Evolutionary conservation across 2,329 filamentous ascomycete genomes (phyloP).

Genomic region (Colletotrichum truncatum): DNA sequence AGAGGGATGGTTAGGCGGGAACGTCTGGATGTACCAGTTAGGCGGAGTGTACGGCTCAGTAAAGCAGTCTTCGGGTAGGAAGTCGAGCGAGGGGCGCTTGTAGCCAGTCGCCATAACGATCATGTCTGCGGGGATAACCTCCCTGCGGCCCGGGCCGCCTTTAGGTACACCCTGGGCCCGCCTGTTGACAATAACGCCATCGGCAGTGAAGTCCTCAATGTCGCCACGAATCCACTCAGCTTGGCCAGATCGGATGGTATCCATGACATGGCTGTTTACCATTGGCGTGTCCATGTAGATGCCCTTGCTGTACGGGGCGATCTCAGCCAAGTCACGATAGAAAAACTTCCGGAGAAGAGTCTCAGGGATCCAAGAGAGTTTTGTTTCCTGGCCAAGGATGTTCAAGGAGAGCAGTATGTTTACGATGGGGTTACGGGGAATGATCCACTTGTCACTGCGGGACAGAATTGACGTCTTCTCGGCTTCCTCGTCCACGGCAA

Average conservation of each 20-base stretch:
- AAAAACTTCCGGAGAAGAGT: conserved; percentile 79
- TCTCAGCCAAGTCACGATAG: conserved; percentile 81
- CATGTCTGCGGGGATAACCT: conserved; percentile 76
- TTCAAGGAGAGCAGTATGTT: conserved; percentile 80
- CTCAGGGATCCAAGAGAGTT: conserved; percentile 82
- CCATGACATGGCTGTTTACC: conserved; percentile 85
- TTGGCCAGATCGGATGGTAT: conserved; percentile 75
- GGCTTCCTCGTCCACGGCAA: conserved; percentile 73
- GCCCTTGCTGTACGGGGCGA: conserved; percentile 75
- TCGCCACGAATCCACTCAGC: conserved; percentile 86
- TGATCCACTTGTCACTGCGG: conserved; percentile 87
- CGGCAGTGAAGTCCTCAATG: conserved; percentile 71
- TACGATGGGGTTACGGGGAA: conserved; percentile 80
- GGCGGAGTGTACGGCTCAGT: conserved; percentile 78
- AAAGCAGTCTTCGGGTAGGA: conserved; percentile 80
- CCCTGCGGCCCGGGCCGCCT: conserved; percentile 75
- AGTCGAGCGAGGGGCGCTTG: conserved; percentile 76
- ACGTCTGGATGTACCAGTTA: conserved; percentile 90
- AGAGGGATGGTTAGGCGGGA: conserved; percentile 77
- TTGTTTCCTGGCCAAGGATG: conserved; percentile 80
- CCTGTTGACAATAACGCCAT: conserved; percentile 76
- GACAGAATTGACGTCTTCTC: conserved; percentile 77
- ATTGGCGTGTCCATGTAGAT: conserved; percentile 88
- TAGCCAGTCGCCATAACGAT: conserved; percentile 87
- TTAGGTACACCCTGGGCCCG: conserved; percentile 78